phyloP scores from a whole-genome alignment of 805 yeast genomes.

The Monosporozyma siamensis region DNA sequence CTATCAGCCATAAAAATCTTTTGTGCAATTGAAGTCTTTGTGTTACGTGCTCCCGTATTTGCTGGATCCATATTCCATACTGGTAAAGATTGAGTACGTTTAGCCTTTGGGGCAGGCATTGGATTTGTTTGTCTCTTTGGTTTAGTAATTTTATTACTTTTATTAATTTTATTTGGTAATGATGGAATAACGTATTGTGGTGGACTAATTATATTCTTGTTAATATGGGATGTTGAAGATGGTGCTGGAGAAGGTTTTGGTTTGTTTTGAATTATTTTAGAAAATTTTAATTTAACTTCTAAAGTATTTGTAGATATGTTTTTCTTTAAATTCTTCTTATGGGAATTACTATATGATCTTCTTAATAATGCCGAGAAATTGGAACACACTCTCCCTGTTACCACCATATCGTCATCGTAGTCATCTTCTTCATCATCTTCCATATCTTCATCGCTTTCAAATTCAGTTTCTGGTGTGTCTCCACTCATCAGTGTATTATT shows the following conservation, averaged over 20 bases:
- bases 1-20: conserved; percentile 29
- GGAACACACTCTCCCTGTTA: conserved; percentile 30
- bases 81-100: conserved; percentile 38
- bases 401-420: conserved; percentile 18
- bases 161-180: not conserved
- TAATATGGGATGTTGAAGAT: too few relatives aligned
- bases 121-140: conserved; percentile 32
- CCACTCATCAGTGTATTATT: not conserved
- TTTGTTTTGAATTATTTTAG: conserved; percentile 16
- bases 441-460: conserved; percentile 1
- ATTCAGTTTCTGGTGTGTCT: not conserved
- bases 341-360: conserved; percentile 17
- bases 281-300: conserved; percentile 28
- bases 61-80: conserved; percentile 24
- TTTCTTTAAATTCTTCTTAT: conserved; percentile 8
- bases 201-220: too few relatives aligned
- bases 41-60: conserved; percentile 5
- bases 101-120: conserved; percentile 39
- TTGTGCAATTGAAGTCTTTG: conserved; percentile 28
- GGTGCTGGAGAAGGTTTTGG: not conserved
- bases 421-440: conserved; percentile 15
- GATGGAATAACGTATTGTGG: conserved; percentile 3
- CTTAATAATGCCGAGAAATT: conserved; percentile 28
- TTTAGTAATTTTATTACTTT: conserved; percentile 2
- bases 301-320: conserved; percentile 20